A percentile compares a stretch with the other conserved stretches of the same genome.
Evolutionary conservation across 23 red algal genomes (phyloP).

Genomic region (Gracilariopsis chorda): DNA sequence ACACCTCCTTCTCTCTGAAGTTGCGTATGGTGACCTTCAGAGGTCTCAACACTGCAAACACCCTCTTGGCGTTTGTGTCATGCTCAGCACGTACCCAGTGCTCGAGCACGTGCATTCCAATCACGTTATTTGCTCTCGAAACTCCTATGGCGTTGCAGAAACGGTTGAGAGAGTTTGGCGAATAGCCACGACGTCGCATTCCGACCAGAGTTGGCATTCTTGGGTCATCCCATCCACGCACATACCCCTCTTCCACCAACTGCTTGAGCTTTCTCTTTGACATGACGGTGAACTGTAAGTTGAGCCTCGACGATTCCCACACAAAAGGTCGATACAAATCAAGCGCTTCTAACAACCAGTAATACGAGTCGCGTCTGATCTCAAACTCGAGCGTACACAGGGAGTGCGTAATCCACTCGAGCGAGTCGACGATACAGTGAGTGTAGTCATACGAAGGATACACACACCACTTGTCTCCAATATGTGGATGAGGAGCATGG

Average conservation of each 20-base stretch:
- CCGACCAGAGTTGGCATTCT: conserved; percentile 94
- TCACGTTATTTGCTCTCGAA: conserved; percentile 80
- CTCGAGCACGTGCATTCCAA: conserved; percentile 90
- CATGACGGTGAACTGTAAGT: conserved; percentile 88
- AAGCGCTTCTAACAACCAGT: conserved; percentile 97
- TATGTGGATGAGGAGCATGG: conserved; percentile 82
- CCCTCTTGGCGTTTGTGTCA: conserved; percentile 68
- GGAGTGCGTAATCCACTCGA: conserved; percentile 99
- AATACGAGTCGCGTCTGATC: conserved; percentile 97
- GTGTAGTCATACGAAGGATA: conserved; percentile 99
- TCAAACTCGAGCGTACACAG: conserved; percentile 99
- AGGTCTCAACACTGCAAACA: conserved; percentile 81
- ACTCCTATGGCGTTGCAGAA: conserved; percentile 87
- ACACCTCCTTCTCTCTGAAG: conserved; percentile 58
- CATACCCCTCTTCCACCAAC: conserved; percentile 76
- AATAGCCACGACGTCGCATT: conserved; percentile 88
- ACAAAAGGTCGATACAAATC: conserved; percentile 99
- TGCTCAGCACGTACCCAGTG: conserved; percentile 74
- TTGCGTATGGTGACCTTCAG: conserved; percentile 77
- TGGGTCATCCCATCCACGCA: conserved; percentile 98
- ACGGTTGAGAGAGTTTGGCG: conserved; percentile 75
- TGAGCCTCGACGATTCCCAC: conserved; percentile 93
- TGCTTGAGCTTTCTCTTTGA: conserved; percentile 88
- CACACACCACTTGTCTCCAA: conserved; percentile 95
- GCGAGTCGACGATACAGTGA: conserved; percentile 97